Evolutionary conservation across 352 stramenopile species (phyloP).

Genomic region (Phytopythium vexans): DNA sequence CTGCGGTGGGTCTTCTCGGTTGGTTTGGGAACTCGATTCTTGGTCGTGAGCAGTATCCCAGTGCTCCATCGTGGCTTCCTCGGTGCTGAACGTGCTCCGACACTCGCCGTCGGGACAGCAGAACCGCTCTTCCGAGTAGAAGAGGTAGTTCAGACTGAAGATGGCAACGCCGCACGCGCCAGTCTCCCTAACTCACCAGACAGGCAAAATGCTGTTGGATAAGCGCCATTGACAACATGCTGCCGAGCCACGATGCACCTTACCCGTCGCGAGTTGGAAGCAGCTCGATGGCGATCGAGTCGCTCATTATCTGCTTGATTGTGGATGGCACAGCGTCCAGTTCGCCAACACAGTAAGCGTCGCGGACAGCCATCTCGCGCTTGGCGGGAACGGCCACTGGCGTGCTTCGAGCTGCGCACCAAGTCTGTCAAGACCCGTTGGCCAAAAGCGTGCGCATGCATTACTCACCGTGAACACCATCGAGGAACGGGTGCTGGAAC

Average conservation of each 20-base stretch:
- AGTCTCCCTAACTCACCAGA: too few relatives aligned
- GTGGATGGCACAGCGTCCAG: slow-evolving; percentile 7
- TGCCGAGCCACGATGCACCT: too few relatives aligned
- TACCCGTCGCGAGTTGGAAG: not conserved
- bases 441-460: too few relatives aligned
- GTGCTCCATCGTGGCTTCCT: slow-evolving; percentile 25
- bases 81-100: slow-evolving; percentile 25
- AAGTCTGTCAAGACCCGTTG: too few relatives aligned
- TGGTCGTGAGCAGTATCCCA: slow-evolving; percentile 32
- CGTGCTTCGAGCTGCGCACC: slow-evolving; percentile 34
- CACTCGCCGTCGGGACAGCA: slow-evolving; percentile 38
- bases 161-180: slow-evolving; percentile 23
- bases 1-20: not conserved
- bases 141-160: slow-evolving; percentile 79
- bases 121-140: slow-evolving; percentile 50
- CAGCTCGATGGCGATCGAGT: slow-evolving; percentile 37
- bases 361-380: slow-evolving; percentile 23
- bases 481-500: slow-evolving; percentile 38
- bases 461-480: slow-evolving; percentile 27
- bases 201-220: too few relatives aligned
- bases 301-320: slow-evolving; percentile 51
- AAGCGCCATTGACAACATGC: too few relatives aligned
- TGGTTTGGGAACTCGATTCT: not conserved
- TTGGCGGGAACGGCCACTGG: slow-evolving; percentile 31
- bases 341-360: slow-evolving; percentile 37